Conservation (phyloP, 2,329 filamentous ascomycete species). For the Alternaria rosae region DNA sequence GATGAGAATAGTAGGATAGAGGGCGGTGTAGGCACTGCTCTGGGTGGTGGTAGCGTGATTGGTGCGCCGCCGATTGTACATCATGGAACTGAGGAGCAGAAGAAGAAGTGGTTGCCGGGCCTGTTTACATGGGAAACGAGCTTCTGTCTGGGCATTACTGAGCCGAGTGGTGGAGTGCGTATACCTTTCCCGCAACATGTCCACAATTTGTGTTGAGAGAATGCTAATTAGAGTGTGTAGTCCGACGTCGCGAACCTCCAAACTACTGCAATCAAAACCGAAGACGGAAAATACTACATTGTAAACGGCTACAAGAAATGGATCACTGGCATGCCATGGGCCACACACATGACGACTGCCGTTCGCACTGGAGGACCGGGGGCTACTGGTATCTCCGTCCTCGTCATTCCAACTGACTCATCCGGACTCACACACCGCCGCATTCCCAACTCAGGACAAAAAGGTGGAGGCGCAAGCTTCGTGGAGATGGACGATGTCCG, state of each 20-base stretch:
- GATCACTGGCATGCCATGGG: conserved; percentile 70
- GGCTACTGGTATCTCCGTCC: conserved; percentile 62
- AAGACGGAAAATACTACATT: conserved; percentile 74
- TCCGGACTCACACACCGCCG: conserved; percentile 61
- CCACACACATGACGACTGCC: conserved; percentile 68
- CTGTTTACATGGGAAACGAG: conserved; percentile 66
- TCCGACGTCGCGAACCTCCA: conserved; percentile 71
- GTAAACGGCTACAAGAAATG: conserved; percentile 74
- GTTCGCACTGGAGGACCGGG: conserved; percentile 66
- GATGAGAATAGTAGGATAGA: conserved; percentile 65
- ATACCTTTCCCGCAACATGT: neutral
- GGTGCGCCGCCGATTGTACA: conserved; percentile 70
- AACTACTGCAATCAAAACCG: conserved; percentile 73
- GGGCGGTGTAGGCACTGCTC: conserved; percentile 64
- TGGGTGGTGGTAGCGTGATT: conserved; percentile 68
- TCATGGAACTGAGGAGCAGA: conserved; percentile 67
- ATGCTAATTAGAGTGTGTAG: conserved; percentile 20
- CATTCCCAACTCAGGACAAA: conserved; percentile 72
- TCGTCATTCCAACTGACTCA: conserved; percentile 62
- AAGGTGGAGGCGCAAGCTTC: conserved; percentile 67
- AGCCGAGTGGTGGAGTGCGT: conserved; percentile 61
- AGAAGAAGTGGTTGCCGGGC: conserved; percentile 64
- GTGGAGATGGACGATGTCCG: conserved; percentile 64
- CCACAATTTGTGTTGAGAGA: neutral
- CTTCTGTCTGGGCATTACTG: conserved; percentile 71